Base-by-base conservation (phyloP, 2,329 filamentous ascomycete genomes). In the Ophiosphaerella korrae region DNA sequence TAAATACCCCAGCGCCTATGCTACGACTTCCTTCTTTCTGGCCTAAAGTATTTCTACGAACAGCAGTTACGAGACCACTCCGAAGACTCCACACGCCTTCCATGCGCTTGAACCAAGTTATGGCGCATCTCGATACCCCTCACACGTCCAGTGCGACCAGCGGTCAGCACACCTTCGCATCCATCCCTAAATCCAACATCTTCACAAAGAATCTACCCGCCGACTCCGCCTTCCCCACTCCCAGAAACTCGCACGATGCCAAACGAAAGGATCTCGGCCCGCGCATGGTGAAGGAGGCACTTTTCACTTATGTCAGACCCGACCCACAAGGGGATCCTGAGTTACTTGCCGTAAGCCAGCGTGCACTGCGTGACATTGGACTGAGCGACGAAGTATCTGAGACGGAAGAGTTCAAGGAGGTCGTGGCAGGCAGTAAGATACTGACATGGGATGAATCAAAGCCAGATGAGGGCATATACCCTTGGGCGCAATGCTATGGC, bases 401-500 rank as follows among this genome's bases (percentile, higher is more conserved):
- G 42, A 89, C 84, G 0, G 82, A 89, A 1, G 87, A 90, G 9
- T 97, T 97, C 71, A 82, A 84, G 55, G 81, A 88, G 52, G 80
- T 91, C 0, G 88, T 95, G 6, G 85, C 89, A 0, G 94, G 94
- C 2, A 96, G 94, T 70, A 87, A 85, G 67, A 82, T 97, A 12
- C 84, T 89, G 48, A 93, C 92, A 42, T 89, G 88, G 84, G 83
- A 91, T 57, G 83, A 88, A 51, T 82, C 85, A 5, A 62, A 72
- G 34, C 65, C 60, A 14, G 62, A 67, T 23, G 53, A 59, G n/a
- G 70, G 89, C 16, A 86, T 94, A 37, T 99, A 99, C 71, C 93
- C 94, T 0, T 99, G 94, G 94, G 92, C 94, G 29, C 94, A 99
- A 76, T 97, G 94, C 77, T 99, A 99, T 72, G 94, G 94, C 50